A percentile compares a stretch with the other conserved stretches of the same genome.
phyloP scores from a whole-genome alignment of 2,329 filamentous ascomycete genomes.

The Grosmannia serpens region DNA sequence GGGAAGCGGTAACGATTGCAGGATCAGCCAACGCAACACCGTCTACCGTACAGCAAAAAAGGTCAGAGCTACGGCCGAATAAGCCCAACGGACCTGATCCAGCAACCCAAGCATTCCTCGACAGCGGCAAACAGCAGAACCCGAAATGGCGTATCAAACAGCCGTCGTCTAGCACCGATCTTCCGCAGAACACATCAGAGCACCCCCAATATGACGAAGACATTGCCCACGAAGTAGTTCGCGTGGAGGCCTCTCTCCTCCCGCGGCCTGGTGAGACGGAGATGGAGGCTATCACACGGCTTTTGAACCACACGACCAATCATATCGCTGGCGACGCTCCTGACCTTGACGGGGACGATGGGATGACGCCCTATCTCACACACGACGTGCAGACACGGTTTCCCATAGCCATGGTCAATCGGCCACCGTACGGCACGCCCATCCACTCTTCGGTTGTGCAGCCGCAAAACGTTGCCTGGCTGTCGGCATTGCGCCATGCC shows the following conservation, averaged over 20 bases:
- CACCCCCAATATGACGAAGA: constrained; percentile 53
- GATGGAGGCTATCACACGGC: constrained; percentile 48
- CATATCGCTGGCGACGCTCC: constrained; percentile 39
- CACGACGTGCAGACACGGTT: constrained; percentile 42
- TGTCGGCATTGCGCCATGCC: constrained; percentile 58
- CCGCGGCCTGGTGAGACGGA: constrained; percentile 39
- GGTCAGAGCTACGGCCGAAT: constrained; percentile 5
- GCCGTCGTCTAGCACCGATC: constrained; percentile 9
- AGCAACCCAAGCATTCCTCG: constrained; percentile 15
- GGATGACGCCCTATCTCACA: constrained; percentile 57
- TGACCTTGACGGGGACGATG: constrained; percentile 36
- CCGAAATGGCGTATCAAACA: constrained; percentile 15
- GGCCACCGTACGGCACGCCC: constrained; percentile 53
- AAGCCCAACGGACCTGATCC: constrained; percentile 10
- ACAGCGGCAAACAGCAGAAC: constrained; percentile 13
- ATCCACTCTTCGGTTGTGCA: constrained; percentile 49
- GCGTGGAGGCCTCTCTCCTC: constrained; percentile 47
- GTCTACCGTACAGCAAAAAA: background rate
- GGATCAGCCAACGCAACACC: background rate
- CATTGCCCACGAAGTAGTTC: constrained; percentile 47
- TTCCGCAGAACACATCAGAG: constrained; percentile 45
- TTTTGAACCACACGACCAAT: constrained; percentile 53
- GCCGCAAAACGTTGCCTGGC: constrained; percentile 66
- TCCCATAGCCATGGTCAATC: constrained; percentile 61
- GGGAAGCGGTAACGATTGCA: too few species aligned